A percentile compares a stretch with the other conserved stretches of the same genome.
phyloP scores from a whole-genome alignment of 2,329 filamentous ascomycete genomes.

The Ophiognomonia clavigignenti-juglandacearum region DNA sequence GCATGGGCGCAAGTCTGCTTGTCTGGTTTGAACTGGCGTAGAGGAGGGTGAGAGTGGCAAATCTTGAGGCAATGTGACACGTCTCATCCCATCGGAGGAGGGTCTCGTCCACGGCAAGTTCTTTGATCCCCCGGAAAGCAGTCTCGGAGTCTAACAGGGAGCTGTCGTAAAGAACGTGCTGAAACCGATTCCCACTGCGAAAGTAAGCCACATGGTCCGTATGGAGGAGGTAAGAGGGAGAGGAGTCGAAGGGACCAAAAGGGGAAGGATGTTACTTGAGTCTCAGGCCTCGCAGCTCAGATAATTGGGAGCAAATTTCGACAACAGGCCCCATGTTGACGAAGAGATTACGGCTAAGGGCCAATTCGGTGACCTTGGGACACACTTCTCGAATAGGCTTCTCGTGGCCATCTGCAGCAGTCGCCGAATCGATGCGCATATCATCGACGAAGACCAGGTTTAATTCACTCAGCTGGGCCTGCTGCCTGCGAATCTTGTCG shows the following conservation, averaged over 20 bases:
- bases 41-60: conserved; percentile 46
- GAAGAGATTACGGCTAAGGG: conserved; percentile 81
- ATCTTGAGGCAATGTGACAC: conserved; percentile 46
- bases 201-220: conserved; percentile 6
- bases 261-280: conserved; percentile 56
- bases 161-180: conserved; percentile 38
- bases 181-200: conserved; percentile 68
- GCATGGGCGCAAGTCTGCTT: conserved; percentile 36
- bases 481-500: conserved; percentile 79
- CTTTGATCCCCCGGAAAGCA: conserved; percentile 46
- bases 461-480: conserved; percentile 73
- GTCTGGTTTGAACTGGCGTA: conserved; percentile 56
- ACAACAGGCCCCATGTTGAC: conserved; percentile 61
- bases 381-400: conserved; percentile 46
- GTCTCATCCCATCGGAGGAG: conserved; percentile 64
- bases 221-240: conserved; percentile 12
- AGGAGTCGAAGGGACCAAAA: too few species aligned
- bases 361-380: conserved; percentile 69
- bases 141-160: conserved; percentile 27
- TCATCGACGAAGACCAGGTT: conserved; percentile 79
- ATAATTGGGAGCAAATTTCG: conserved; percentile 66
- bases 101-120: conserved; percentile 64
- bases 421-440: conserved; percentile 50
- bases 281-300: conserved; percentile 60
- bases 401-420: conserved; percentile 26